A percentile compares a stretch with the other conserved stretches of the same genome.
Evolutionary conservation across 192 early-diverging fungal species (phyloP).

Genomic region (Mortierella hygrophila): DNA sequence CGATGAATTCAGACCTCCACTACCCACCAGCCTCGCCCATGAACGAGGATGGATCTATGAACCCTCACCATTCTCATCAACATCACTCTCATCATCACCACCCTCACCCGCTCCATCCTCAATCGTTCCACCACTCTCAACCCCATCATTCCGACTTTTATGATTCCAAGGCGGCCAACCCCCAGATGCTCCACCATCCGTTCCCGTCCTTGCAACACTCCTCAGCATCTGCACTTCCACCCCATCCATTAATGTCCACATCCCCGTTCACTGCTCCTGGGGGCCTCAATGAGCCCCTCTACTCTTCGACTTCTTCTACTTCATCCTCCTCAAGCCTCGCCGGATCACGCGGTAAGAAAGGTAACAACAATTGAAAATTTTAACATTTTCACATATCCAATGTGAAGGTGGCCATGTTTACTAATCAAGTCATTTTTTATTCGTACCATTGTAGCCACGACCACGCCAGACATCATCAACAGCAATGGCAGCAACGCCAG

Average conservation of each 20-base stretch:
- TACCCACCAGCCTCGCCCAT: constrained; percentile 1
- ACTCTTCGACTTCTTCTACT: constrained; percentile 21
- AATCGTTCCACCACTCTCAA: constrained; percentile 17
- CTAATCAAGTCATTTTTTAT: neutral
- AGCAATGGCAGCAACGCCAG: neutral
- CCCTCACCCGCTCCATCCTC: constrained; percentile 21
- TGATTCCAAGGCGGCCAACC: constrained; percentile 17
- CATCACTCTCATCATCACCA: constrained; percentile 12
- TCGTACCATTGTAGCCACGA: neutral
- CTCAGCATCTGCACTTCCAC: constrained; percentile 18
- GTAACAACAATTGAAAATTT: neutral
- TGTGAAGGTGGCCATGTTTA: neutral
- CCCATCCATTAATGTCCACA: constrained; percentile 47
- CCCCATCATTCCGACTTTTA: constrained; percentile 20
- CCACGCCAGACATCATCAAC: constrained; percentile 14
- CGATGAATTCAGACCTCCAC: neutral
- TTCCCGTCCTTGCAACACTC: constrained; percentile 22
- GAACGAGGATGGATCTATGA: constrained; percentile 2
- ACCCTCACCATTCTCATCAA: constrained; percentile 9
- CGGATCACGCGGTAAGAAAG: constrained; percentile 38
- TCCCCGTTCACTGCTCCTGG: constrained; percentile 33
- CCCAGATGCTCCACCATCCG: constrained; percentile 26
- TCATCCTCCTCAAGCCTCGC: constrained; percentile 13
- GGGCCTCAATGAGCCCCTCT: constrained; percentile 46
- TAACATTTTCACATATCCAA: neutral